Evolutionary conservation across 306 rosid species (phyloP).

Genomic region (Prunus persica): DNA sequence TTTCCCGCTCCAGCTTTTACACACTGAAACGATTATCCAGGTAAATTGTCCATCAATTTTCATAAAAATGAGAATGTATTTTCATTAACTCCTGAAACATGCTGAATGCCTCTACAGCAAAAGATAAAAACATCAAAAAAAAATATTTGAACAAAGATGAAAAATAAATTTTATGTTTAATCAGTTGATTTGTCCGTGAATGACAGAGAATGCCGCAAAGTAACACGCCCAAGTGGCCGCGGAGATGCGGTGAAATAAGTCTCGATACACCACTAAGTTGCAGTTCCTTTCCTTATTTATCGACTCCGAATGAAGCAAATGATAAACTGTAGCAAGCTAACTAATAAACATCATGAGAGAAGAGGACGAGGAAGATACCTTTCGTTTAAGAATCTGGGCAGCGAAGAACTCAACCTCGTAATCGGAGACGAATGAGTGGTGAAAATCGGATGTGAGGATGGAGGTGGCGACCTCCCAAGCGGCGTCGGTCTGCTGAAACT

Average conservation of each 20-base stretch:
- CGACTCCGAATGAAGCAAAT: not conserved
- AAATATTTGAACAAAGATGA: not conserved
- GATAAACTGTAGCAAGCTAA: not conserved
- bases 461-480: constrained; percentile 98
- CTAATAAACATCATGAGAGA: not conserved
- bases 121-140: not conserved
- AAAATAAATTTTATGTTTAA: not conserved
- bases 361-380: constrained; percentile 37
- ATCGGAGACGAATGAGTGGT: constrained; percentile 38
- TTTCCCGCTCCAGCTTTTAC: too few relatives aligned
- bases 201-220: too few relatives aligned
- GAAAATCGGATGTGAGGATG: constrained; percentile 70
- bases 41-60: not conserved
- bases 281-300: not conserved
- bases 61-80: not conserved
- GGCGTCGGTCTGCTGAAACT: constrained; percentile 90
- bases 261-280: too few relatives aligned
- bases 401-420: constrained; percentile 95
- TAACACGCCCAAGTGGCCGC: too few relatives aligned
- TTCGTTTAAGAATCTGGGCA: constrained; percentile 96
- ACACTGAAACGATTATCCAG: too few relatives aligned
- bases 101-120: not conserved
- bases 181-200: not conserved
- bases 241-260: too few relatives aligned
- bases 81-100: not conserved